Evolutionary conservation across 108 stramenopile genomes (phyloP), one percentile per base, ranked within the genome.

Genomic region (Cyclotella atomus): DNA sequence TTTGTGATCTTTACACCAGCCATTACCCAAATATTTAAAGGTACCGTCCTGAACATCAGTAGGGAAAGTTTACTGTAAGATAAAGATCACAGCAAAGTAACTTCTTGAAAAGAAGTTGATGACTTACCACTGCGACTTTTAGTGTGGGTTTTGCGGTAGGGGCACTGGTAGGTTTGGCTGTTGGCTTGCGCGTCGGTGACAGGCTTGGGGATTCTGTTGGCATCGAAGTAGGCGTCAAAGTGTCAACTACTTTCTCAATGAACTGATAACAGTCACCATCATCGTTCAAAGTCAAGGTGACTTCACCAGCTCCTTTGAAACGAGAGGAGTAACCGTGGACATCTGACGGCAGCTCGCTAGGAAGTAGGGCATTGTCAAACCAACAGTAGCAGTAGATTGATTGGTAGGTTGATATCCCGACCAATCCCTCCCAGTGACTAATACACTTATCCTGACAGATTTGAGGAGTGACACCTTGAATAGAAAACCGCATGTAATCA

Each of bases 191-290:
- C 4, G 68, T 57, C 0, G 70, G 71, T 52, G 47, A 17, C 19
- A 29, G 25, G 10, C 61, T 64, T 2, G 71, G 71, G 1, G 46
- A 47, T 21, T 64, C 45, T n/a, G 71, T 73, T 9, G 71, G 71
- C 27, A 25, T 65, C 9, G 28, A 9, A 19, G 71, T 73, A 25
- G 71, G 71, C 16, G 68, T 56, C 41, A n/a, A 8, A 1, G 46
- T 41, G 35, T 69, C 44, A 19, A 44, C 12, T 38, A n/a, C 29
- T 1, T 16, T 65, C 15, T 49, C 30, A 49, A 65, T 16, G 45
- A 33, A 46, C 46, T 49, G 25, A 20, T 49, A 65, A 46, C 47
- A 65, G 2, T 65, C 30, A 49, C 35, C 21, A 47, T 30, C 45
- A 49, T 49, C 64, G 19, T 38, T 38, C 30, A 27, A 3, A 25